These are phyloP conservation scores for Flammula alnicola DNA, from an alignment of 1,284 basidiomycete species.

Conservation along the genomic window DNA sequence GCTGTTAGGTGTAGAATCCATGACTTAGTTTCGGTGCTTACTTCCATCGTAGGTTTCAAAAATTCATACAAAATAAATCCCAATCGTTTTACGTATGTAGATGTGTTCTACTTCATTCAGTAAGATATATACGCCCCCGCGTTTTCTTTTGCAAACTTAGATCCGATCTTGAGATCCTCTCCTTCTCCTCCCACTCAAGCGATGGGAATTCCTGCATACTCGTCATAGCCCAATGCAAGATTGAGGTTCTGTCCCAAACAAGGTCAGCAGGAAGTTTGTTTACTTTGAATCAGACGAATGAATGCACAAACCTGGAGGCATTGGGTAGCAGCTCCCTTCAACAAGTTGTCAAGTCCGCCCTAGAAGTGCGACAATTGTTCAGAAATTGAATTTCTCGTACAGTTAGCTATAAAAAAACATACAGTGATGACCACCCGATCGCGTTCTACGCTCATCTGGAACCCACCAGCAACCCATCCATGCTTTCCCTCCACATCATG, in stretches of 20 bases:
- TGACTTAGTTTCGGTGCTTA: no score
- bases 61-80: no score
- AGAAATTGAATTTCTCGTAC: constrained; percentile 10
- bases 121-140: background rate
- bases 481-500: constrained; percentile 82
- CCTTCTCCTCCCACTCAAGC: background rate
- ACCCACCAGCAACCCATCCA: constrained; percentile 90
- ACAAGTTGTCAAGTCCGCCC: constrained; percentile 93
- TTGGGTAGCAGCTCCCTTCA: constrained; percentile 98
- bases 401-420: constrained; percentile 12
- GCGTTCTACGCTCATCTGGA: constrained; percentile 90
- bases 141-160: background rate
- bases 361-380: no score
- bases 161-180: no score
- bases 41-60: no score
- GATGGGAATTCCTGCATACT: constrained; percentile 8
- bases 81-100: no score
- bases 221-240: constrained; percentile 9
- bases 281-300: background rate
- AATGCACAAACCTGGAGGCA: constrained; percentile 86
- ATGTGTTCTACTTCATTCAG: no score
- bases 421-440: constrained; percentile 92
- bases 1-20: no score
- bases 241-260: constrained; percentile 6
- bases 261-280: background rate